phyloP scores from a whole-genome alignment of 2,329 filamentous ascomycete genomes.

The Talaromyces sp. region DNA sequence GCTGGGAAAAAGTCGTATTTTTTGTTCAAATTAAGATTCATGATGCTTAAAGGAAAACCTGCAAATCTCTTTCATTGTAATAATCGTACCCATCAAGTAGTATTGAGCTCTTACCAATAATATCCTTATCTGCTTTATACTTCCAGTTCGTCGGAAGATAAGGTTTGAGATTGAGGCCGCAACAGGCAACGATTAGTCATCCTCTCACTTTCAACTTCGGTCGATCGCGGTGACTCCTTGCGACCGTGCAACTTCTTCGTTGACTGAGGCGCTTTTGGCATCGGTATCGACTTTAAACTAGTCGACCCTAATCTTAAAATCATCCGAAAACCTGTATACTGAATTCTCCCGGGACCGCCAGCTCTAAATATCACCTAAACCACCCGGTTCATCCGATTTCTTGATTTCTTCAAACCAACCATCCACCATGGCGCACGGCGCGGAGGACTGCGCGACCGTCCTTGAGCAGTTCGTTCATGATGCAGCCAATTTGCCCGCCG shows the following conservation, averaged over 20 bases:
- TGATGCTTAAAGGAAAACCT: too few species aligned
- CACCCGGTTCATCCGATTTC: background rate
- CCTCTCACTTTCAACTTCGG: background rate
- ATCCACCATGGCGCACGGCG: conserved; percentile 46
- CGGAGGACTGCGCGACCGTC: conserved; percentile 65
- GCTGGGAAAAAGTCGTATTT: too few species aligned
- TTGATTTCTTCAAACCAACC: background rate
- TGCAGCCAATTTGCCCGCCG: conserved; percentile 63
- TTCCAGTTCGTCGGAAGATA: background rate
- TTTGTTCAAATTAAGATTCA: too few species aligned
- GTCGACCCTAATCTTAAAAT: background rate
- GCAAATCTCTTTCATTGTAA: too few species aligned
- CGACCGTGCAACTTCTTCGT: background rate
- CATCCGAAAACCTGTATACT: too few species aligned
- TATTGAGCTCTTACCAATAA: too few species aligned
- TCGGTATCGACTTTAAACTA: background rate
- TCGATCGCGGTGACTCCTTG: background rate
- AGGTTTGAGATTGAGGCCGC: background rate
- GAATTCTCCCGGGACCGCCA: background rate
- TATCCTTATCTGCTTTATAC: too few species aligned
- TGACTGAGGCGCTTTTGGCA: background rate
- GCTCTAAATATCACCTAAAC: too few species aligned
- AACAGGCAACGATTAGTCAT: background rate
- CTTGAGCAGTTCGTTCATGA: conserved; percentile 69
- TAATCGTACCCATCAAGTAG: too few species aligned